Base-by-base conservation (phyloP, 2,329 filamentous ascomycete genomes). In the Cladosporium sp. region DNA sequence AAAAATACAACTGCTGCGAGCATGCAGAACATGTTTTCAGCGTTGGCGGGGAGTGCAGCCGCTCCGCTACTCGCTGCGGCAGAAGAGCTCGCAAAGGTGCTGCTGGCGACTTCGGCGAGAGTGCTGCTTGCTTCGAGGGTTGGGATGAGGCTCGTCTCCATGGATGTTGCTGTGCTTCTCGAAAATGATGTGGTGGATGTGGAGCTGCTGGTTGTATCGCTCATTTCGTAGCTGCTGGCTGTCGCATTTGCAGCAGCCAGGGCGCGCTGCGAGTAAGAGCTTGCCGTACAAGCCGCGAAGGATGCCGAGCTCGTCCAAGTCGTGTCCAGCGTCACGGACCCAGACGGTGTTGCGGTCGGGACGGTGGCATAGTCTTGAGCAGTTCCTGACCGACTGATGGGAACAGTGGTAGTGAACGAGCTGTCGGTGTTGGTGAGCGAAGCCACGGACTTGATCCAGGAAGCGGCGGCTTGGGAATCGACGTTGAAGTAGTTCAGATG, bases 401-500 rank as follows among this genome's bases (percentile, higher is more conserved):
- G 59, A 36, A 69, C 65, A 21, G 62, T 52, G 1, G 67, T 69
- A 36, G 66, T 66, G 55, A 66, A 61, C 11, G 66, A 54, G 10
- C 62, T 60, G 51, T 54, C 51, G 3, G 36, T 64, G 30, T 49
- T 57, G 4, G 65, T 67, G 41, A 69, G 54, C 4, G 67, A 67
- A 4, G 67, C 67, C 10, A 69, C 63, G 14, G 52, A 64, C 51
- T 71, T 72, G 51, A 76, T 72, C 74, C 74, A 77, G 3, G 67
- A 66, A 3, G 68, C 74, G 3, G 73, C 74, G 24, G 68, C 64
- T 10, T 69, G 58, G 2, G 71, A 68, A 64, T 74, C 74, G 30
- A 78, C 49, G 41, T 78, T 73, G 66, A 79, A 79, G 65, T 80
- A 80, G 69, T 76, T 77, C 5, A 77, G 71, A 64, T 80, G 79